A percentile compares a stretch with the other conserved stretches of the same genome.
Evolutionary conservation across 441 rosid species (phyloP).

Genomic region (Aquilaria agallochum): DNA sequence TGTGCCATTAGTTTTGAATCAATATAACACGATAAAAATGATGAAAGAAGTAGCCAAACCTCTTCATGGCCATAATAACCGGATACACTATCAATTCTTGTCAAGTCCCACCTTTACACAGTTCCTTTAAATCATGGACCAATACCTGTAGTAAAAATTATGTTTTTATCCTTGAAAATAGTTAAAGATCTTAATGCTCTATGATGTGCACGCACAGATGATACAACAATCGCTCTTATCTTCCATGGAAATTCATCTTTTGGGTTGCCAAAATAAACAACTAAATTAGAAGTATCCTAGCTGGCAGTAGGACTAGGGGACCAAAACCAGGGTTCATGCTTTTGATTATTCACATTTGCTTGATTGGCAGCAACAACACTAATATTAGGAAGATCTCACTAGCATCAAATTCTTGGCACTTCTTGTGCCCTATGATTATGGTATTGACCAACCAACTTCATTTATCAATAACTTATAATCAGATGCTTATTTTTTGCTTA

Average conservation of each 20-base stretch:
- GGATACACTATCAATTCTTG: slow-evolving; percentile 69
- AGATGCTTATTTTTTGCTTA: slow-evolving; percentile 43
- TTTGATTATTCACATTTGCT: slow-evolving; percentile 41
- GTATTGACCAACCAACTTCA: slow-evolving; percentile 81
- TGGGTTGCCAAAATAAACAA: slow-evolving; percentile 62
- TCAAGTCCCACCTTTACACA: slow-evolving; percentile 90
- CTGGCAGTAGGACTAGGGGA: slow-evolving; percentile 81
- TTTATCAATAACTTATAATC: slow-evolving; percentile 74
- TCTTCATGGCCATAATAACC: slow-evolving; percentile 96
- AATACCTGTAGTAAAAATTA: slow-evolving; percentile 81
- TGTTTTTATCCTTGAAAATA: slow-evolving; percentile 75
- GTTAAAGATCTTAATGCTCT: slow-evolving; percentile 87
- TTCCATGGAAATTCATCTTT: slow-evolving; percentile 93
- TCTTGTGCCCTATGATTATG: slow-evolving; percentile 68
- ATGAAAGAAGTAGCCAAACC: slow-evolving; percentile 46
- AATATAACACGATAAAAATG: neutral
- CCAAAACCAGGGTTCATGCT: slow-evolving; percentile 88
- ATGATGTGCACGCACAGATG: slow-evolving; percentile 79
- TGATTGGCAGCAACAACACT: slow-evolving; percentile 34
- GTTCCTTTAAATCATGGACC: slow-evolving; percentile 94
- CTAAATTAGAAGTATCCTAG: slow-evolving; percentile 85
- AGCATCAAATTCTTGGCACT: slow-evolving; percentile 55
- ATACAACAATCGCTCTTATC: slow-evolving; percentile 72
- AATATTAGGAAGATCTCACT: slow-evolving; percentile 36
- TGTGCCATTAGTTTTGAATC: neutral